These are phyloP conservation scores for Talaromyces piceae DNA, from an alignment of 2,329 filamentous ascomycete genomes.

Conservation along the genomic window DNA sequence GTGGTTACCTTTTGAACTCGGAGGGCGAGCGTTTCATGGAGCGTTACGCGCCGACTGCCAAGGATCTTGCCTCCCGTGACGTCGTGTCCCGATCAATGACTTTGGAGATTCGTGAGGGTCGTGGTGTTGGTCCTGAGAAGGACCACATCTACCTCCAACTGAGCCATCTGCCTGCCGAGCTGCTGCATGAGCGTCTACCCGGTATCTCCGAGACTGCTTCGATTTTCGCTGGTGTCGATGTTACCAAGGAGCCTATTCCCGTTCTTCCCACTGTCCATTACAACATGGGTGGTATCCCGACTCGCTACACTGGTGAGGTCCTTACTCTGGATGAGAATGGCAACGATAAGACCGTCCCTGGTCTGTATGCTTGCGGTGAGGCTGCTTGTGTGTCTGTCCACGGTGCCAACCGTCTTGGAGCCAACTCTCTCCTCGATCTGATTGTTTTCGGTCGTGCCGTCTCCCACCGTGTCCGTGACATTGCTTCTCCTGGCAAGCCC, in stretches of 20 bases:
- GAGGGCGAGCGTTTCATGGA: constrained; percentile 99
- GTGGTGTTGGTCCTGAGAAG: constrained; percentile 93
- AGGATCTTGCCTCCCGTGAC: constrained; percentile 93
- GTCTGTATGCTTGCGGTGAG: constrained; percentile 94
- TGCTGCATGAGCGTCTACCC: constrained; percentile 91
- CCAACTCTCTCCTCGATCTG: constrained; percentile 95
- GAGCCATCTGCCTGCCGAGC: constrained; percentile 83
- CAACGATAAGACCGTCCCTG: constrained; percentile 86
- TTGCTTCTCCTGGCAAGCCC: constrained; percentile 73
- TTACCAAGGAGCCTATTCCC: constrained; percentile 93
- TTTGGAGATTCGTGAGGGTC: constrained; percentile 93
- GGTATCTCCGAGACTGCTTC: constrained; percentile 98
- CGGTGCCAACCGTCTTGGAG: constrained; percentile 93
- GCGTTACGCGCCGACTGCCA: constrained; percentile 92
- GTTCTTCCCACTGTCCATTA: constrained; percentile 97
- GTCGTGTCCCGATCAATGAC: constrained; percentile 98
- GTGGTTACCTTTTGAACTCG: constrained; percentile 93
- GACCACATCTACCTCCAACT: constrained; percentile 98
- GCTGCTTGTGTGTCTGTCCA: constrained; percentile 96
- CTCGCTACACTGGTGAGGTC: constrained; percentile 94
- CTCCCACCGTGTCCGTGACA: constrained; percentile 93
- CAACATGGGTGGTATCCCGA: constrained; percentile 99
- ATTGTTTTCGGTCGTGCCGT: constrained; percentile 97
- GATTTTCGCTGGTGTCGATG: constrained; percentile 95
- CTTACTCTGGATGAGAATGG: constrained; percentile 78